These are phyloP conservation scores for Fusarium abutilonis DNA, from an alignment of 2,329 filamentous ascomycete genomes.

Conservation along the genomic window DNA sequence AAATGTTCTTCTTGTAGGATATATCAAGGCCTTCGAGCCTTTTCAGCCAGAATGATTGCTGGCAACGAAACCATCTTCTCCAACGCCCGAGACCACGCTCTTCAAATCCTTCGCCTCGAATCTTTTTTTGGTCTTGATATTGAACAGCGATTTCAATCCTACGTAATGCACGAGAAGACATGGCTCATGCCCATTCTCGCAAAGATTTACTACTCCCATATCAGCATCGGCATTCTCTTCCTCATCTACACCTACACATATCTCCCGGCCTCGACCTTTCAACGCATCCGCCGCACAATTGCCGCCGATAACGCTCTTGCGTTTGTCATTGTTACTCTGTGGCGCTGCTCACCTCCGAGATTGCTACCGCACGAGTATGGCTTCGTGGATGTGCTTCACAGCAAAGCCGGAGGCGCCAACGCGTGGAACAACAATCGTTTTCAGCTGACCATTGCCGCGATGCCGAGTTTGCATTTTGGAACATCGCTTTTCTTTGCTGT, in stretches of 20 bases:
- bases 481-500: conserved; percentile 52
- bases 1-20: conserved; percentile 44
- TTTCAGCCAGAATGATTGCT: conserved; percentile 54
- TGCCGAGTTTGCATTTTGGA: conserved; percentile 61
- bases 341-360: conserved; percentile 60
- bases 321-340: conserved; percentile 58
- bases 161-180: conserved; percentile 50
- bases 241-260: conserved; percentile 60
- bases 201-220: conserved; percentile 58
- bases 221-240: conserved; percentile 57
- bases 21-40: conserved; percentile 57
- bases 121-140: conserved; percentile 51
- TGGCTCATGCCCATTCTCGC: conserved; percentile 54
- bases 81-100: conserved; percentile 52
- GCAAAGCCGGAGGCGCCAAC: conserved; percentile 41
- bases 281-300: conserved; percentile 57
- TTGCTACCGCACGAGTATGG: conserved; percentile 58
- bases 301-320: conserved; percentile 60
- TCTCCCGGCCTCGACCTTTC: conserved; percentile 52
- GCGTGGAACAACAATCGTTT: conserved; percentile 58
- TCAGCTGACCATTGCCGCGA: conserved; percentile 59
- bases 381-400: conserved; percentile 58
- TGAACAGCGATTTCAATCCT: conserved; percentile 54
- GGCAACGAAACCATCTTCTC: conserved; percentile 52
- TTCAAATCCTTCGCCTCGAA: conserved; percentile 54